Evolutionary conservation across 352 stramenopile species (phyloP), one percentile per base, ranked within the genome.

Genomic region (Pythium dissimile): DNA sequence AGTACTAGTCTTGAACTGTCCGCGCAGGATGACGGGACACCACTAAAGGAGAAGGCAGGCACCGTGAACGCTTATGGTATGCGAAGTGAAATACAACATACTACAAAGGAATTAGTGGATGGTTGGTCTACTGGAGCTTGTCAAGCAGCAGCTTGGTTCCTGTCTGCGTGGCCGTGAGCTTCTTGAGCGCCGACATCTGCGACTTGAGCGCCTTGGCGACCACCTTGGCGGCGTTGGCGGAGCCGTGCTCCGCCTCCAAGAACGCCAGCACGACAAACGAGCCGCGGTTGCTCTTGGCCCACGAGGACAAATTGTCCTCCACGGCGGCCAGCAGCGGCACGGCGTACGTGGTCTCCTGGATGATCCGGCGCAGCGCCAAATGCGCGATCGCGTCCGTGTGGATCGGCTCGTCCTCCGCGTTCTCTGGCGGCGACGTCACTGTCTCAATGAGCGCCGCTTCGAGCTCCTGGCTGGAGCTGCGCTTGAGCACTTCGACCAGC

Each of bases 191-290:
- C 51, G 58, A 26, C 59, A 82, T 77, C 21, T 71, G 62, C 27
- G 74, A 42, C 59, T 88, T 84, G 46, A 94, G 73, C 31, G 76
- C 75, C 49, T 84, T 89, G 46, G 71, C 59, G 18, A 94, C 66
- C 8, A 78, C 65, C 57, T 76, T 75, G 20, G 52, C 54, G 37
- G 74, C 75, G 20, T 89, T 75, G 35, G 69, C 57, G 5, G 69
- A 68, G 16, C 69, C 61, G n/a, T 88, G 69, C 28, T 88, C 69
- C 21, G 76, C 68, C 52, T 95, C 81, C 20, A 95, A 47, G 69
- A 93, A 93, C 15, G 81, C 71, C 15, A 95, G 75, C 39, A 92
- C 77, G 7, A 95, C 85, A 51, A 93, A 95, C 10, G 81, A 88
- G 28, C 85, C 84, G 53, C 85, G 85, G 70, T 95, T 95, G 43